Evolutionary conservation across 164 flowering plant genomes (phyloP).

Genomic region (Kingdonia uniflora): DNA sequence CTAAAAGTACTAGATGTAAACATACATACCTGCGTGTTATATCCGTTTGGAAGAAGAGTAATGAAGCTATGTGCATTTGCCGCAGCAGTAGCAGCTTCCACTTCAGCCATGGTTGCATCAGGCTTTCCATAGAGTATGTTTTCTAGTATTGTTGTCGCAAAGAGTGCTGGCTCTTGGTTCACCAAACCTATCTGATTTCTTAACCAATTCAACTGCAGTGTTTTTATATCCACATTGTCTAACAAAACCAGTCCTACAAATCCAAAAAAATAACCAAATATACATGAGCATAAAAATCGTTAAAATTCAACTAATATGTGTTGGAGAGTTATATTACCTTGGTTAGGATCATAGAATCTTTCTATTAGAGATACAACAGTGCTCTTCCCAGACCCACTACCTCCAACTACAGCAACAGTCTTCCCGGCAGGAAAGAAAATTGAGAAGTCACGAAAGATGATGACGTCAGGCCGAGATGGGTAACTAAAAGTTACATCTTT

Average conservation of each 20-base stretch:
- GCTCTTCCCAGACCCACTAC: conserved; percentile 98
- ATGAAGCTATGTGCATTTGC: conserved; percentile 96
- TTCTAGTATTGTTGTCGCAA: conserved; percentile 91
- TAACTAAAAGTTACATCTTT: conserved; percentile 90
- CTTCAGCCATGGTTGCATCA: conserved; percentile 81
- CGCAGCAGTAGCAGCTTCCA: conserved; percentile 84
- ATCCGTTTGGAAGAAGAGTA: conserved; percentile 82
- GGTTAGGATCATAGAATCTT: conserved; percentile 90
- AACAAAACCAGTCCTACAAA: conserved; percentile 74
- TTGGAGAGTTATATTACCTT: conserved; percentile 31
- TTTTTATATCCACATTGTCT: conserved; percentile 77
- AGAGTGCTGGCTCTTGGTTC: conserved; percentile 96
- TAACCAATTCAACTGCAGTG: conserved; percentile 65
- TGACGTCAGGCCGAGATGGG: conserved; percentile 91
- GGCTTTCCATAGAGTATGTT: conserved; percentile 94
- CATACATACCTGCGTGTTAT: conserved; percentile 74
- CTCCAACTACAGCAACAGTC: conserved; percentile 93
- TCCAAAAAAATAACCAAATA: neutral
- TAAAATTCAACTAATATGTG: too few relatives aligned
- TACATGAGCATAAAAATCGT: conserved; percentile 2
- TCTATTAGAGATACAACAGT: conserved; percentile 91
- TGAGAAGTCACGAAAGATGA: conserved; percentile 71
- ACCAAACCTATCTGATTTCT: conserved; percentile 90
- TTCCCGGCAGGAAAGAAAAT: conserved; percentile 82
- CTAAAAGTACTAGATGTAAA: too few relatives aligned